Conservation (phyloP, 805 yeast species). For the Candida hungchunana region DNA sequence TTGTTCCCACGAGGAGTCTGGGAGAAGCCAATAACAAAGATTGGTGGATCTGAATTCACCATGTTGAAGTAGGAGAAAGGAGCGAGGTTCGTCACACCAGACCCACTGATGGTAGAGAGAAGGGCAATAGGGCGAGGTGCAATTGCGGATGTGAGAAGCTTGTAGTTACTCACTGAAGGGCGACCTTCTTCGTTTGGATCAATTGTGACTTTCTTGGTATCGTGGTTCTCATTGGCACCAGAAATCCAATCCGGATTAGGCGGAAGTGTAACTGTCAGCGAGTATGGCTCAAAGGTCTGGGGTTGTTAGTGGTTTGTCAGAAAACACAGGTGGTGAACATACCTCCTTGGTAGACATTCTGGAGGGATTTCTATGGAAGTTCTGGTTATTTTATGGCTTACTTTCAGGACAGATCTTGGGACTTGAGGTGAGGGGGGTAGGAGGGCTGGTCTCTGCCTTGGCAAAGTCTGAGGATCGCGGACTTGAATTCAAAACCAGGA, state of each 20-base stretch:
- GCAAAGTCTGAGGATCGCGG: no score
- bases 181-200: constrained; percentile 37
- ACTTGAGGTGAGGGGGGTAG: no score
- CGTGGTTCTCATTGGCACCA: constrained; percentile 2
- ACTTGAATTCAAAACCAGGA: no score
- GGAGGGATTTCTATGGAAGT: background rate
- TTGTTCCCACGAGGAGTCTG: constrained; percentile 30
- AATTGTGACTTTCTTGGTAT: constrained; percentile 35
- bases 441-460: no score
- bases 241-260: constrained; percentile 11
- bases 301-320: background rate
- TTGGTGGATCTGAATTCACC: constrained; percentile 52
- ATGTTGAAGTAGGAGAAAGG: constrained; percentile 57
- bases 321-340: background rate
- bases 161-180: constrained; percentile 36
- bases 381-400: no score
- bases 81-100: constrained; percentile 46
- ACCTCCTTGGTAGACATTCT: background rate
- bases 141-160: constrained; percentile 45
- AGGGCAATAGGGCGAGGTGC: constrained; percentile 62
- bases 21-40: constrained; percentile 47
- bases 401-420: no score
- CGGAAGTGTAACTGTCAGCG: constrained; percentile 4
- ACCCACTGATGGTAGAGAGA: constrained; percentile 41
- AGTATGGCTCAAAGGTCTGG: constrained; percentile 4